A percentile compares a stretch with the other conserved stretches of the same genome.
These are phyloP conservation scores for Adansonia grandidieri DNA, from an alignment of 441 rosid genomes.

Conservation along the genomic window DNA sequence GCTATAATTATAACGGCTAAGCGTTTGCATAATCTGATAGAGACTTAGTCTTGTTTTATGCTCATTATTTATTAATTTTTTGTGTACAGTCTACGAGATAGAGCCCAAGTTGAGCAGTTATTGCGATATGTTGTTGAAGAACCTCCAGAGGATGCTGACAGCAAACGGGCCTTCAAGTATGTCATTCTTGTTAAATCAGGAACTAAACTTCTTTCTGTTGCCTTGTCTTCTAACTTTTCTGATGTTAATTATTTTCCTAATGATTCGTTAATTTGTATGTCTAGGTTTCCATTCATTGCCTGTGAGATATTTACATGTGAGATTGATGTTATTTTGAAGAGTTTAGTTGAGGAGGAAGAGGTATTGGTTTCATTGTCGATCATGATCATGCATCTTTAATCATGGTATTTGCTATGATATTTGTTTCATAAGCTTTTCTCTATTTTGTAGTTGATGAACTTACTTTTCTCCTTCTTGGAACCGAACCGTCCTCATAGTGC, in stretches of 20 bases:
- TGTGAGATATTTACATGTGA: slow-evolving; percentile 98
- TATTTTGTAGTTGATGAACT: slow-evolving; percentile 77
- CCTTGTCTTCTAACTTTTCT: slow-evolving; percentile 3
- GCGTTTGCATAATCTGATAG: background rate
- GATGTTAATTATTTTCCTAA: slow-evolving; percentile 25
- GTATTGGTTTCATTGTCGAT: slow-evolving; percentile 38
- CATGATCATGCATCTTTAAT: background rate
- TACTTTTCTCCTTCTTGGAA: slow-evolving; percentile 93
- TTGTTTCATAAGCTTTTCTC: slow-evolving; percentile 22
- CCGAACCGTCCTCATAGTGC: slow-evolving; percentile 88
- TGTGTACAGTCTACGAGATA: slow-evolving; percentile 69
- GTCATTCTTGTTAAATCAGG: slow-evolving; percentile 27
- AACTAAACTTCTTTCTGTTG: slow-evolving; percentile 18
- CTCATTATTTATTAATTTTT: slow-evolving; percentile 18
- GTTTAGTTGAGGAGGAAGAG: slow-evolving; percentile 94
- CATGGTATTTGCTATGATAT: slow-evolving; percentile 16
- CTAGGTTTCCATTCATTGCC: slow-evolving; percentile 93
- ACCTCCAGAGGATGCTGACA: slow-evolving; percentile 81
- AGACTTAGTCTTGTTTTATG: background rate
- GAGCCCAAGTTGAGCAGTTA: slow-evolving; percentile 79
- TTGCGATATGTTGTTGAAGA: slow-evolving; percentile 76
- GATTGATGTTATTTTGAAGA: slow-evolving; percentile 88
- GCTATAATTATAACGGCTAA: background rate
- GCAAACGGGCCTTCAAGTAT: slow-evolving; percentile 87
- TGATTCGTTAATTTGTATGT: slow-evolving; percentile 18